Evolutionary conservation across 805 yeast genomes (phyloP).

Genomic region (Metahyphopichia silvanorum): DNA sequence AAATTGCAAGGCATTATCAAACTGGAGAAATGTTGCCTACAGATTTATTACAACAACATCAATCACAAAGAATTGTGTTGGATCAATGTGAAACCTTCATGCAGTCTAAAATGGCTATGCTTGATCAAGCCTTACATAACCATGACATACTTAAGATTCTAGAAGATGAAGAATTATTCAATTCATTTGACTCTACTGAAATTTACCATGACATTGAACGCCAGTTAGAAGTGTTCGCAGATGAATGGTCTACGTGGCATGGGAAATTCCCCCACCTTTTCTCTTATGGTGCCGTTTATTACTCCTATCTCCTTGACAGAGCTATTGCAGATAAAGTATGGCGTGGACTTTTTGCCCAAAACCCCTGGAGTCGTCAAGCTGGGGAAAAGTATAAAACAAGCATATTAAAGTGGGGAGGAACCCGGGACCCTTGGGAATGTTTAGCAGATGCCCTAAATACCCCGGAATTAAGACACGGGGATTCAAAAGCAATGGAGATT

Average conservation of each 20-base stretch:
- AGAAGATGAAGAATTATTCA: slow-evolving; percentile 6
- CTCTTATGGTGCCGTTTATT: slow-evolving; percentile 92
- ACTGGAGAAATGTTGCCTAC: slow-evolving; percentile 62
- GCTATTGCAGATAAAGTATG: slow-evolving; percentile 89
- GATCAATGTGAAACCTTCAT: slow-evolving; percentile 74
- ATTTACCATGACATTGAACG: slow-evolving; percentile 67
- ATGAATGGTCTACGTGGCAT: slow-evolving; percentile 77
- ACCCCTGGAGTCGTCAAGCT: slow-evolving; percentile 69
- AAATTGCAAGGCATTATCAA: slow-evolving; percentile 68
- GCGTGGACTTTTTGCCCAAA: slow-evolving; percentile 62
- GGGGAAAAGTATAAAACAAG: slow-evolving; percentile 72
- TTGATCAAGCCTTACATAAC: slow-evolving; percentile 78
- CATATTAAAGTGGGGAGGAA: slow-evolving; percentile 91
- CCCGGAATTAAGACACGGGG: slow-evolving; percentile 62
- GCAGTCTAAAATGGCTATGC: slow-evolving; percentile 84
- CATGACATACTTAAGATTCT: slow-evolving; percentile 24
- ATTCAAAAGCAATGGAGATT: slow-evolving; percentile 61
- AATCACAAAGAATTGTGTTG: slow-evolving; percentile 49
- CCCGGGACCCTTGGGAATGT: slow-evolving; percentile 84
- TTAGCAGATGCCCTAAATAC: slow-evolving; percentile 74
- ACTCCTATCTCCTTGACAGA: slow-evolving; percentile 85
- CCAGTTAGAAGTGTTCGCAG: slow-evolving; percentile 60
- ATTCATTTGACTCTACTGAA: slow-evolving; percentile 50
- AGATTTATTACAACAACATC: slow-evolving; percentile 48
- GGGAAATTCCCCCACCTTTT: slow-evolving; percentile 91